Evolutionary conservation across 2,329 filamentous ascomycete genomes (phyloP), one percentile per base, ranked within the genome.

Genomic region (Aureobasidium sp.): DNA sequence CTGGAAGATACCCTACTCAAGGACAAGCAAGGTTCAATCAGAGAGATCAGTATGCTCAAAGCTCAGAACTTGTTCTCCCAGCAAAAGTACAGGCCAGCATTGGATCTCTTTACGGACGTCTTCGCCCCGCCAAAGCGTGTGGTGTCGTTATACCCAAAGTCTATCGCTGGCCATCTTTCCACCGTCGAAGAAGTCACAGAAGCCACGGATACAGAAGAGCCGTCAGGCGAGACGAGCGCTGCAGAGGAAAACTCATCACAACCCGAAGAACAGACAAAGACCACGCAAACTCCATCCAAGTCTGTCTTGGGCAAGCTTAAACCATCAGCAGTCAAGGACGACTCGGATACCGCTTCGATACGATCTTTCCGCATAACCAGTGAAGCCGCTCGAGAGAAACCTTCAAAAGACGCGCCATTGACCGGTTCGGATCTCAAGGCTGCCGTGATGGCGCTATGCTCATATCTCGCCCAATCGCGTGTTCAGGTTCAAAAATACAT

Each of bases 81-180:
- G 60, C 86, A 84, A 61, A 94, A 86, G 65, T 98, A 90, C 64
- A 80, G 85, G 34, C 84, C 90, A 45, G 85, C 91, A 1, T 79
- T 98, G 71, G 90, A 97, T 61, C 72, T 98, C 2, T 97, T 97
- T 70, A 88, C 88, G 3, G 86, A 93, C 51, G 89, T 96, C 2
- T 83, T 88, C 61, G 90, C 93, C 0, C 88, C 93, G 0, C 91
- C 93, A 0, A 89, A 94, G 65, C 79, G 88, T 47, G 93, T 97
- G 3, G 83, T 98, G 57, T 81, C 81, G 35, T 71, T 97, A 8
- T 98, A 90, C 61, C 93, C 93, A 2, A 83, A 77, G 56, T 76
- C 83, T 7, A 94, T 98, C 59, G 86, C 91, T 1, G 93, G 93
- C 0, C 82, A 88, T 21, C 70, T 95, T 2, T 90, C 89, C 0